phyloP scores from a whole-genome alignment of 2,329 filamentous ascomycete species.

The Colletotrichum sp. region DNA sequence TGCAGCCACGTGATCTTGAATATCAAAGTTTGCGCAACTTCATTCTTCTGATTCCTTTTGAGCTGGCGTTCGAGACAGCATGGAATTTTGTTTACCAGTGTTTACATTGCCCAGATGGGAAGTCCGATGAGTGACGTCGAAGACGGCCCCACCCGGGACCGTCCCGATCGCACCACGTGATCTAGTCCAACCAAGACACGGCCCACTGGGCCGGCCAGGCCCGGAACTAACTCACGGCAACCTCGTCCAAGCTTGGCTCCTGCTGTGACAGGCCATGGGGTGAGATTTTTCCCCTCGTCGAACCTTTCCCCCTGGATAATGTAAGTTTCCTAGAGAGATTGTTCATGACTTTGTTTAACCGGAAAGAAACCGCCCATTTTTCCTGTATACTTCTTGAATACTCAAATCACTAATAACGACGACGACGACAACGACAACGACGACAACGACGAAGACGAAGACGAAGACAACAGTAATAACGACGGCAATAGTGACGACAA shows the following conservation, averaged over 20 bases:
- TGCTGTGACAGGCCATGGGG: not conserved
- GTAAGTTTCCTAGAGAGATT: not conserved
- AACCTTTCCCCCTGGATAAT: not conserved
- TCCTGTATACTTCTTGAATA: not conserved
- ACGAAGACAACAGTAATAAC: not conserved
- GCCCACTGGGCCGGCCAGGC: not conserved
- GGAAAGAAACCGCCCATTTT: not conserved
- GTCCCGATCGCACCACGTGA: not conserved
- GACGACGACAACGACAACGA: not conserved
- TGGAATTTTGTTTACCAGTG: not conserved
- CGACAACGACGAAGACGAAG: not conserved
- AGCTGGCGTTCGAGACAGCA: not conserved
- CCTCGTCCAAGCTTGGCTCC: not conserved
- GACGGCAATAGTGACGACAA: no score
- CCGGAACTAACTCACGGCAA: not conserved
- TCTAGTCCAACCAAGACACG: not conserved
- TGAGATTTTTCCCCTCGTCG: not conserved
- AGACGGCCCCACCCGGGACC: not conserved
- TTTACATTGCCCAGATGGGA: not conserved
- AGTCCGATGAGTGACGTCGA: not conserved
- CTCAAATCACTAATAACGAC: not conserved
- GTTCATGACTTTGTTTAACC: not conserved
- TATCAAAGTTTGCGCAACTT: not conserved
- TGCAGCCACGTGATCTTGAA: not conserved
- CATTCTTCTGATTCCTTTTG: not conserved